Conservation (phyloP, 176 grass and related monocot genomes). For the Elaeis guineensis region DNA sequence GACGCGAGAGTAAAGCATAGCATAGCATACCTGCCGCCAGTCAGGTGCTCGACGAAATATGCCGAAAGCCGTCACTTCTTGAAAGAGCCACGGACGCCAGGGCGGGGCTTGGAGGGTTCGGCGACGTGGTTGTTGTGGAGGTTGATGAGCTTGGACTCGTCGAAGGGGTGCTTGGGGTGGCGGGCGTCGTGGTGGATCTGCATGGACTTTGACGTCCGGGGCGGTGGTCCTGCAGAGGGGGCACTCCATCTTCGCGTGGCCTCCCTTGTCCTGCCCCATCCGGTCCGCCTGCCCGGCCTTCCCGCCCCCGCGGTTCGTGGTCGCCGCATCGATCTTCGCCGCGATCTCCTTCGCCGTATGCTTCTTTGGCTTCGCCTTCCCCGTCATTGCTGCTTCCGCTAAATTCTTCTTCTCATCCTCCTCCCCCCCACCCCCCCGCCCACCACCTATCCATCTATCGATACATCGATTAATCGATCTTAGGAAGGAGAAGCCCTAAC, state of each 20-base stretch:
- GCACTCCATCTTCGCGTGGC: constrained; percentile 89
- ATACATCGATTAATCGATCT: too few relatives aligned
- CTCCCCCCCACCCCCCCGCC: neutral
- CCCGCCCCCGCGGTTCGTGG: constrained; percentile 80
- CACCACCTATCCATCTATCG: too few relatives aligned
- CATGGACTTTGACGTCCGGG: constrained; percentile 85
- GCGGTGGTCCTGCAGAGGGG: constrained; percentile 67
- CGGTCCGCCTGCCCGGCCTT: constrained; percentile 71
- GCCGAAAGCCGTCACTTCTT: constrained; percentile 49
- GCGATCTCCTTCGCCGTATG: constrained; percentile 98
- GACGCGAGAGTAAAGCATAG: too few relatives aligned
- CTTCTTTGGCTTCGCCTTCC: constrained; percentile 99
- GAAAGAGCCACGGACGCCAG: constrained; percentile 67
- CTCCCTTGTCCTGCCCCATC: constrained; percentile 72
- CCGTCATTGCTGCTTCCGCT: constrained; percentile 43
- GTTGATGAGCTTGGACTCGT: constrained; percentile 64
- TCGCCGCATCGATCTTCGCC: constrained; percentile 79
- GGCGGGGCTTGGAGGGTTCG: constrained; percentile 39
- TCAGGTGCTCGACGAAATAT: too few relatives aligned
- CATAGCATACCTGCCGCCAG: too few relatives aligned
- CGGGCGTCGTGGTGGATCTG: constrained; percentile 93
- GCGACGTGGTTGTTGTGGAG: constrained; percentile 35
- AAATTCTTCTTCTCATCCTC: too few relatives aligned
- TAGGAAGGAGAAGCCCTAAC: too few relatives aligned
- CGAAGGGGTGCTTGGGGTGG: constrained; percentile 91